A percentile compares a stretch with the other conserved stretches of the same genome.
Evolutionary conservation across 1,284 basidiomycete genomes (phyloP).

Genomic region (Leccinum insolens): DNA sequence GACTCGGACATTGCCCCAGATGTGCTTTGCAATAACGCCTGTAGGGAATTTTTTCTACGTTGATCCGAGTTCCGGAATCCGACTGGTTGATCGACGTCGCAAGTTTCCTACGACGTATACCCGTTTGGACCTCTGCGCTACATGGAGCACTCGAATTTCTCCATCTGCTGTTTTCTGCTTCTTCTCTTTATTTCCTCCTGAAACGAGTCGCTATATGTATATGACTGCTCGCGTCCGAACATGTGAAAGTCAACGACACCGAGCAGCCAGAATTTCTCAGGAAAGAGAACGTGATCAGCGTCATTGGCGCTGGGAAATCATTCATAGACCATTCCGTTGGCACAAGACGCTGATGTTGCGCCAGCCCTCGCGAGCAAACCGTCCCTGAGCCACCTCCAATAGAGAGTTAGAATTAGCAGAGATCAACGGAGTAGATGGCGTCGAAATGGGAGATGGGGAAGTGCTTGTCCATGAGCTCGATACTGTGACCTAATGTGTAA

Average conservation of each 20-base stretch:
- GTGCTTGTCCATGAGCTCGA: slow-evolving; percentile 68
- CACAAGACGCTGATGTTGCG: slow-evolving; percentile 76
- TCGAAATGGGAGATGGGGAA: slow-evolving; percentile 68
- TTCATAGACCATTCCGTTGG: slow-evolving; percentile 60
- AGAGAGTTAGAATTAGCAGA: slow-evolving; percentile 77
- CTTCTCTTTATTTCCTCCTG: too few relatives aligned
- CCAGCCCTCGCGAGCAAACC: slow-evolving; percentile 73
- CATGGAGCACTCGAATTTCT: too few relatives aligned
- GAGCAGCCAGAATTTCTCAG: too few relatives aligned
- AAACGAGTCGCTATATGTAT: too few relatives aligned
- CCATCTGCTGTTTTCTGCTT: too few relatives aligned
- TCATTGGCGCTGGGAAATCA: slow-evolving; percentile 25
- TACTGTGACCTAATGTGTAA: slow-evolving; percentile 63
- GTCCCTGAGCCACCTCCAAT: slow-evolving; percentile 70
- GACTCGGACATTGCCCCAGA: too few relatives aligned
- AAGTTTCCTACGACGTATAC: neutral
- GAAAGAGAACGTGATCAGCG: too few relatives aligned
- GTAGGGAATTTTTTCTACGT: neutral
- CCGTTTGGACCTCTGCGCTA: too few relatives aligned
- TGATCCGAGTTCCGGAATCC: neutral
- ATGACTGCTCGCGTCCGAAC: too few relatives aligned
- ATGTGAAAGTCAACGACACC: too few relatives aligned
- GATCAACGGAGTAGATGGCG: slow-evolving; percentile 75
- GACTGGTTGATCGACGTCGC: neutral
- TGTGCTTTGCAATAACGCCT: too few relatives aligned